phyloP scores from a whole-genome alignment of 768 basidiomycete genomes.

The Clitopilus passeckerianus region DNA sequence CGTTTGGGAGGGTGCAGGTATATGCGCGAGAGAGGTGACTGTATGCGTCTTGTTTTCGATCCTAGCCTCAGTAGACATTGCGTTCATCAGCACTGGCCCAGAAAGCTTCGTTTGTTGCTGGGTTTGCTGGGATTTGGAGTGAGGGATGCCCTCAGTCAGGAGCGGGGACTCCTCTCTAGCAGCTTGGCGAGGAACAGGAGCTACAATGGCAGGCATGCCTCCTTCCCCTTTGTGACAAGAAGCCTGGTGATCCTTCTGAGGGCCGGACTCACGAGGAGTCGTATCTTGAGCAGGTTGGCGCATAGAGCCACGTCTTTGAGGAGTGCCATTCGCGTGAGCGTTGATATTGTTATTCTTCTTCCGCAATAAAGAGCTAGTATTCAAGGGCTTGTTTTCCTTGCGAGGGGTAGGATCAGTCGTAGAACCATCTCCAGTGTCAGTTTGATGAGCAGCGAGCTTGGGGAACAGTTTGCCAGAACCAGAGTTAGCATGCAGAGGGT shows the following conservation, averaged over 20 bases:
- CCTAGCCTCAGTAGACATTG: neutral
- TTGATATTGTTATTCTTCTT: neutral
- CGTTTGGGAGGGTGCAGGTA: constrained; percentile 10
- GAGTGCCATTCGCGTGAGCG: neutral
- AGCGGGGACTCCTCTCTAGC: neutral
- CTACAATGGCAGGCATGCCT: neutral
- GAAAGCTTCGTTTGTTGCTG: neutral
- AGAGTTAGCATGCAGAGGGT: neutral
- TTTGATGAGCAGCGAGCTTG: neutral
- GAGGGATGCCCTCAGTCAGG: neutral
- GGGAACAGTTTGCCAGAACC: neutral
- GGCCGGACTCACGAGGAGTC: neutral
- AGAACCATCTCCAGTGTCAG: neutral
- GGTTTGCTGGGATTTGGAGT: neutral
- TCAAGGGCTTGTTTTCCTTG: neutral
- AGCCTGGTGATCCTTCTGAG: neutral
- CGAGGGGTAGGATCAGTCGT: neutral
- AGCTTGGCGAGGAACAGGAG: neutral
- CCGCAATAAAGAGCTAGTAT: neutral
- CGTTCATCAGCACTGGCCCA: neutral
- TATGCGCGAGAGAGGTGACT: constrained; percentile 18
- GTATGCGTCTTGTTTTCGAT: constrained; percentile 7
- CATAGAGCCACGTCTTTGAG: neutral
- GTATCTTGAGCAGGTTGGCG: neutral
- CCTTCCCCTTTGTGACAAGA: neutral